These are phyloP conservation scores for Luffa aegyptiaca DNA, from an alignment of 306 rosid species.

Conservation along the genomic window DNA sequence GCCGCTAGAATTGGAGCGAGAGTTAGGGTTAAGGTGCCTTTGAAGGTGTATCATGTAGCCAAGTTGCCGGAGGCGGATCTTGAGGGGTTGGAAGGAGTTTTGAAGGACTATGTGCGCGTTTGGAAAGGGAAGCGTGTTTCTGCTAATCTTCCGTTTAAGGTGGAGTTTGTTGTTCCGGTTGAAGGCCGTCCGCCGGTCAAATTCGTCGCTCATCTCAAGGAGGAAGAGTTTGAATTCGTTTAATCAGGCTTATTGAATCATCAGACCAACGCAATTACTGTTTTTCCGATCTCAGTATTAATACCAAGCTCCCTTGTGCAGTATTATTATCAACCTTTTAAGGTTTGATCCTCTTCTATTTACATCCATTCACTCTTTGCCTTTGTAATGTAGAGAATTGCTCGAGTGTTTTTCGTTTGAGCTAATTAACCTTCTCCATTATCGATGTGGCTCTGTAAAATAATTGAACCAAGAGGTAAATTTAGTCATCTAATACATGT, in stretches of 20 bases:
- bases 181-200: conserved; percentile 72
- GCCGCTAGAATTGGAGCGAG: conserved; percentile 48
- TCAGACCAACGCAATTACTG: background rate
- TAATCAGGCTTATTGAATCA: conserved; percentile 10
- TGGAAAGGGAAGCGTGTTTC: conserved; percentile 91
- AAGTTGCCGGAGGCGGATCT: conserved; percentile 61
- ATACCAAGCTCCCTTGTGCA: conserved; percentile 4
- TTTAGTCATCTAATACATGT: conserved; percentile 1
- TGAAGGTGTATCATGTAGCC: conserved; percentile 83
- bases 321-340: background rate
- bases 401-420: background rate
- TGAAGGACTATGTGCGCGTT: conserved; percentile 68
- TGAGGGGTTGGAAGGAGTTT: conserved; percentile 58
- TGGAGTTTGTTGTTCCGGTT: conserved; percentile 50
- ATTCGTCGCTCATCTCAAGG: conserved; percentile 84
- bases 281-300: background rate
- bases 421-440: background rate
- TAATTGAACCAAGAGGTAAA: background rate
- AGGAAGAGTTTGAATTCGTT: conserved; percentile 72
- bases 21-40: conserved; percentile 67
- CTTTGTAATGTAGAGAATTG: conserved; percentile 1
- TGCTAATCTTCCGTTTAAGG: conserved; percentile 78
- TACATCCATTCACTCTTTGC: background rate
- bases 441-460: background rate
- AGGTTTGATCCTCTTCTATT: conserved; percentile 1